Evolutionary conservation across 2,329 filamentous ascomycete genomes (phyloP).

Genomic region (Phaeophleospora eucalypticola): DNA sequence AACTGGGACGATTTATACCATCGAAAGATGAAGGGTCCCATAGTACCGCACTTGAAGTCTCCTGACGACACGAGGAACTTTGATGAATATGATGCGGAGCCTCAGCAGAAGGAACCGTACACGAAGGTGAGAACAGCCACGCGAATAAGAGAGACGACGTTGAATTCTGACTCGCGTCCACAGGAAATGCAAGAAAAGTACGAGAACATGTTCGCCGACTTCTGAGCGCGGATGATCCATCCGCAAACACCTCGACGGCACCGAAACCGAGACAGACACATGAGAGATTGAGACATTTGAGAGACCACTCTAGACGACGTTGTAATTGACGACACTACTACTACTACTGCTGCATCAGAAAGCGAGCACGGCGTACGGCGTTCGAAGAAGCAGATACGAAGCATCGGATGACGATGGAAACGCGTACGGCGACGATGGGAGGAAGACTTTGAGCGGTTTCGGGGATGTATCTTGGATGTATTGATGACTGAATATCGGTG

Average conservation of each 20-base stretch:
- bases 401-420: not conserved
- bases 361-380: slow-evolving; percentile 18
- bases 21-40: slow-evolving; percentile 63
- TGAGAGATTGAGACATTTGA: not conserved
- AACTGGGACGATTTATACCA: slow-evolving; percentile 70
- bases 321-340: slow-evolving; percentile 12
- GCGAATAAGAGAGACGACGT: not conserved
- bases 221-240: slow-evolving; percentile 42
- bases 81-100: slow-evolving; percentile 76
- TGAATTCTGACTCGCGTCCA: not conserved
- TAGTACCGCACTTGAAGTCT: slow-evolving; percentile 68
- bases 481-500: too few relatives aligned
- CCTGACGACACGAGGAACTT: slow-evolving; percentile 76
- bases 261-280: slow-evolving; percentile 2
- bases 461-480: too few relatives aligned
- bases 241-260: slow-evolving; percentile 3
- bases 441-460: not conserved
- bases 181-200: slow-evolving; percentile 63
- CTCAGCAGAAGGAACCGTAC: slow-evolving; percentile 61
- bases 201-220: slow-evolving; percentile 67
- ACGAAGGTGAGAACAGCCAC: slow-evolving; percentile 44
- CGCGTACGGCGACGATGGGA: not conserved
- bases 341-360: slow-evolving; percentile 8
- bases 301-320: too few relatives aligned
- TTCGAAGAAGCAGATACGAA: not conserved